phyloP scores from a whole-genome alignment of 2,329 filamentous ascomycete genomes.

The Magnaporthiopsis poae region DNA sequence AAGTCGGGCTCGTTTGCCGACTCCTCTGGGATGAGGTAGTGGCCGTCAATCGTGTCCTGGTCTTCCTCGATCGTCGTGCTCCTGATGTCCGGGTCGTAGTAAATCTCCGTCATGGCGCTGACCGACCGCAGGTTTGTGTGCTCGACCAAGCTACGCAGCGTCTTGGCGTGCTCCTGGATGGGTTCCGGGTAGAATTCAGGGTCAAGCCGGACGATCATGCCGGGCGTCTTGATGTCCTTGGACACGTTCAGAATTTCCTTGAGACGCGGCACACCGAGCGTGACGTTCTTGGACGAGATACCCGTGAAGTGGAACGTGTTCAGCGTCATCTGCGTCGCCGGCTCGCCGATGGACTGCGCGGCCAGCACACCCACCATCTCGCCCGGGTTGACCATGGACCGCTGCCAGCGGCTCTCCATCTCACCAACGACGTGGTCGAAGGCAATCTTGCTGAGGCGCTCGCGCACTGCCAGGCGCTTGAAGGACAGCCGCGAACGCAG shows the following conservation, averaged over 20 bases:
- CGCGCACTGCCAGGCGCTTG: conserved; percentile 79
- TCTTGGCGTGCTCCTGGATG: conserved; percentile 72
- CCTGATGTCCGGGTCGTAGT: conserved; percentile 88
- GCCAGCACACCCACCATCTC: conserved; percentile 98
- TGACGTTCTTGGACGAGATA: conserved; percentile 94
- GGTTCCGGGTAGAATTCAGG: conserved; percentile 37
- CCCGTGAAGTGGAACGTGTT: conserved; percentile 99
- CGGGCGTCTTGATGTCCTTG: conserved; percentile 95
- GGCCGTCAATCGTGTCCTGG: conserved; percentile 88
- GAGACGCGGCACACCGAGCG: conserved; percentile 88
- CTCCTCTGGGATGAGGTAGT: conserved; percentile 88
- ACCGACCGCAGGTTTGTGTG: conserved; percentile 89
- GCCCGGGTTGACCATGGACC: conserved; percentile 77
- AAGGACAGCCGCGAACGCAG: conserved; percentile 82
- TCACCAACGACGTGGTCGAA: conserved; percentile 89
- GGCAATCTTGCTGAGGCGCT: conserved; percentile 79
- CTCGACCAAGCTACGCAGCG: conserved; percentile 78
- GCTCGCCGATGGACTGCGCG: conserved; percentile 96
- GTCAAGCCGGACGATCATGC: conserved; percentile 84
- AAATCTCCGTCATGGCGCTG: conserved; percentile 85
- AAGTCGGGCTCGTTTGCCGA: conserved; percentile 49
- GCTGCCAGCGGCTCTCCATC: conserved; percentile 77
- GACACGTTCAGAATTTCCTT: conserved; percentile 99
- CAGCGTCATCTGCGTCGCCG: conserved; percentile 96
- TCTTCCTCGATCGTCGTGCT: conserved; percentile 80